Evolutionary conservation across 1,139 yeast species (phyloP).

Genomic region (Blastobotrys indianensis): DNA sequence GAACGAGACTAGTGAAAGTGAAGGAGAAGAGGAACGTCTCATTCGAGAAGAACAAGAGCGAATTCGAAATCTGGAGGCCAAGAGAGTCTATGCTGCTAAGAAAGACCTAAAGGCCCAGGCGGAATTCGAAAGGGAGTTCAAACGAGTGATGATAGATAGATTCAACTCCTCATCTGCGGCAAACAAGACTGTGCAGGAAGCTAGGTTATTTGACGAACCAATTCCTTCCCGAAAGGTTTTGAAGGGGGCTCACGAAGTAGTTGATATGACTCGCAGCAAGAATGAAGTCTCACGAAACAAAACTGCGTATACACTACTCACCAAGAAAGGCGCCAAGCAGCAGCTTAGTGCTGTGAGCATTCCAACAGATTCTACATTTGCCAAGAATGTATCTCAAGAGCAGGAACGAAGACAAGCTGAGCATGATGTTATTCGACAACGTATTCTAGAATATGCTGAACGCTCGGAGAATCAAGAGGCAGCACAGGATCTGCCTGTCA

Average conservation of each 20-base stretch:
- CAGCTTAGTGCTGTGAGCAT: constrained; percentile 21
- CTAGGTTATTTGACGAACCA: constrained; percentile 30
- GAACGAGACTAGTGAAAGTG: constrained; percentile 16
- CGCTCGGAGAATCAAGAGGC: too few relatives aligned
- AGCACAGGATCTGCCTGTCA: constrained; percentile 3
- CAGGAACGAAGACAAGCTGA: constrained; percentile 22
- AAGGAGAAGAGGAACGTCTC: constrained; percentile 18
- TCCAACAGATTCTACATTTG: constrained; percentile 27
- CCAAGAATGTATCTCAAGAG: constrained; percentile 22
- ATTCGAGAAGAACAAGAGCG: constrained; percentile 17
- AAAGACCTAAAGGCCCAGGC: constrained; percentile 26
- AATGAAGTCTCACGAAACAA: constrained; percentile 9
- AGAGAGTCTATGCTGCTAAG: constrained; percentile 17
- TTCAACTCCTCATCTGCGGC: constrained; percentile 16
- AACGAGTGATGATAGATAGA: constrained; percentile 32
- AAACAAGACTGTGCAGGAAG: constrained; percentile 15
- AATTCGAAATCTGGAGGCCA: constrained; percentile 12
- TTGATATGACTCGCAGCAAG: constrained; percentile 3
- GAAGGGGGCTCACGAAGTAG: constrained; percentile 8
- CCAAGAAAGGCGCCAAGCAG: constrained; percentile 23
- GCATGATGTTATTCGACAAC: constrained; percentile 25
- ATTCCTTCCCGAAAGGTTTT: constrained; percentile 24
- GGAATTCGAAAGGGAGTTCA: constrained; percentile 35
- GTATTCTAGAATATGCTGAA: constrained; percentile 22
- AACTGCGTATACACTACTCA: constrained; percentile 25